Base-by-base conservation (phyloP, 2,329 filamentous ascomycete genomes). In the Nectriaceae sp. region DNA sequence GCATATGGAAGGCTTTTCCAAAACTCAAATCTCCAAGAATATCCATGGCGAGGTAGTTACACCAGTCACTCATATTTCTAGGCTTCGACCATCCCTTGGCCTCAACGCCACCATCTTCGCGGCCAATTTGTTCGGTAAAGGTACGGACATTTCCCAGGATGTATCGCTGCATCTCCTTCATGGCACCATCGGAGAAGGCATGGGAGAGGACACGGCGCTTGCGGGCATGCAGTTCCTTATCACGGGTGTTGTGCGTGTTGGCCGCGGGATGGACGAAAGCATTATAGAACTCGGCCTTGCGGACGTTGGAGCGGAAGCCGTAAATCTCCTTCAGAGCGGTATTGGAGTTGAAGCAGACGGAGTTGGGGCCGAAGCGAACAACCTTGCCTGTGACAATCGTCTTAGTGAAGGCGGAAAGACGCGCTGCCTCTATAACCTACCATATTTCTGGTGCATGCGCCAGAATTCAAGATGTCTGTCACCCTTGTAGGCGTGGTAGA, bases 291-390 rank as follows among this genome's bases (percentile, higher is more conserved):
- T 84, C 78, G 35, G 85, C 78, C 70, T 90, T 89, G 67, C 78
- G 73, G 22, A 86, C 81, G 51, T 85, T 85, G 64, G 80, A 68
- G 41, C 75, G 75, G 72, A 84, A 82, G 55, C 83, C 82, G 68
- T 87, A 85, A 52, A 88, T 85, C 16, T 83, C 78, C 65, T 83
- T 82, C 49, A 89, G 73, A 1, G 87, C 86, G 6, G 79, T 78
- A 52, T 79, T 80, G 46, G 83, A 85, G 75, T 94, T 93, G 72
- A 95, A 82, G 1, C 85, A 89, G 36, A 96, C 72, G 51, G 82
- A 83, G 67, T 90, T 90, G 38, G 90, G 90, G 0, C 87, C 88
- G 56, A 87, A 89, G 21, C 90, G 87, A n/a, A 93, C 87, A 42
- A 84, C 67, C n/a, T 75, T 72, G 58, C 83, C 81, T 83, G 18